Percentiles rank a stretch among this genome's conserved stretches.
Evolutionary conservation across 129 eudicot genomes (phyloP).

Genomic region (Chrysanthemum makinoi): DNA sequence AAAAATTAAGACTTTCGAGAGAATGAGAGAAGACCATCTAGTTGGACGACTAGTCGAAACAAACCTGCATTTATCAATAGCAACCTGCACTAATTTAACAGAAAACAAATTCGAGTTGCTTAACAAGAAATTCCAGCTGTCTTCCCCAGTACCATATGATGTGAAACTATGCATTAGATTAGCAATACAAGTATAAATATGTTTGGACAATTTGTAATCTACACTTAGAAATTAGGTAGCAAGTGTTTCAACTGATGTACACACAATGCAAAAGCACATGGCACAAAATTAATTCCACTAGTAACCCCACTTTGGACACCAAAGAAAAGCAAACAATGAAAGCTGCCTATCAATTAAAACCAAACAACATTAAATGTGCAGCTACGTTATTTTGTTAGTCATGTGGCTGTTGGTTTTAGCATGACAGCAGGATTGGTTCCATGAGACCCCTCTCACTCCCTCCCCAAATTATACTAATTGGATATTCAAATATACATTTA

Average conservation of each 20-base stretch:
- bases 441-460: conserved; percentile 13
- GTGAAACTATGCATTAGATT: neutral
- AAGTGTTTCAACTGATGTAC: conserved; percentile 21
- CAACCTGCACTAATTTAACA: too few relatives aligned
- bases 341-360: conserved; percentile 31
- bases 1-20: too few relatives aligned
- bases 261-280: conserved; percentile 32
- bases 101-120: too few relatives aligned
- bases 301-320: conserved; percentile 32
- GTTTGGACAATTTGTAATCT: neutral
- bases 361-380: conserved; percentile 23
- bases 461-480: neutral
- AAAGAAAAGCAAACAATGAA: conserved; percentile 23
- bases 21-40: too few relatives aligned
- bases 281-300: conserved; percentile 22
- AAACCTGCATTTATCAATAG: too few relatives aligned
- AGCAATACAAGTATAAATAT: too few relatives aligned
- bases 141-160: too few relatives aligned
- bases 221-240: conserved; percentile 10
- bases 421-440: conserved; percentile 22
- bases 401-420: conserved; percentile 19
- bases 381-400: conserved; percentile 19
- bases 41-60: too few relatives aligned
- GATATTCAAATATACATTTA: neutral
- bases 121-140: too few relatives aligned